Percentiles rank a stretch among this genome's conserved stretches.
Conservation (phyloP, 495 filamentous ascomycete species). For the Podospora pseudoanserina region DNA sequence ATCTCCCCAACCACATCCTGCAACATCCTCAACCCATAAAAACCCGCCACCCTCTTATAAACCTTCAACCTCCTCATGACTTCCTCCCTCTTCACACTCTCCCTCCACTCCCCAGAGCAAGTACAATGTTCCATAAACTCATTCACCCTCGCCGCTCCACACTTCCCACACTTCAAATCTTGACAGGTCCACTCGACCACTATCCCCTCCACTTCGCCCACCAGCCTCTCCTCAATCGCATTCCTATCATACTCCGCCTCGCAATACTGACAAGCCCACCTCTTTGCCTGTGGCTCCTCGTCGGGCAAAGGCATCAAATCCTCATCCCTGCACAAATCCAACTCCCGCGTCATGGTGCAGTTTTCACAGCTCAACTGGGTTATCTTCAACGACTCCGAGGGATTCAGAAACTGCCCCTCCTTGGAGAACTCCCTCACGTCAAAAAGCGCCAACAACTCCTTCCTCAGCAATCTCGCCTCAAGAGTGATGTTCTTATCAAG, state of each 20-base stretch:
- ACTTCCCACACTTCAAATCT: conserved; percentile 80
- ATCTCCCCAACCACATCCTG: conserved; percentile 67
- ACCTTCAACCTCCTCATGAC: conserved; percentile 63
- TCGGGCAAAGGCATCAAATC: conserved; percentile 56
- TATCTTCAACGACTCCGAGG: conserved; percentile 68
- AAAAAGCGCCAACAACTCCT: conserved; percentile 83
- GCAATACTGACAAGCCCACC: conserved; percentile 80
- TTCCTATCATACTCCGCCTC: conserved; percentile 69
- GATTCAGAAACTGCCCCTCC: conserved; percentile 83
- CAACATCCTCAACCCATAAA: conserved; percentile 78
- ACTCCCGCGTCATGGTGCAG: conserved; percentile 81
- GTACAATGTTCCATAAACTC: conserved; percentile 97
- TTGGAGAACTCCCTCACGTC: conserved; percentile 91
- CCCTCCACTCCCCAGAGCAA: conserved; percentile 80
- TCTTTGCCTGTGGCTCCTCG: conserved; percentile 36
- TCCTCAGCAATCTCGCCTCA: conserved; percentile 80
- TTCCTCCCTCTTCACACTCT: conserved; percentile 66
- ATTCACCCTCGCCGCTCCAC: conserved; percentile 65
- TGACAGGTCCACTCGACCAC: conserved; percentile 81
- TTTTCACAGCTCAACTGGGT: conserved; percentile 75
- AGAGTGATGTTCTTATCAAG: conserved; percentile 83
- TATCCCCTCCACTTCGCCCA: conserved; percentile 69
- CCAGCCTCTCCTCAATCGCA: conserved; percentile 76
- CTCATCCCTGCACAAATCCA: conserved; percentile 93
- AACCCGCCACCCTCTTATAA: conserved; percentile 66